phyloP scores from a whole-genome alignment of 352 stramenopile species.

The Halophytophthora batemanensis region DNA sequence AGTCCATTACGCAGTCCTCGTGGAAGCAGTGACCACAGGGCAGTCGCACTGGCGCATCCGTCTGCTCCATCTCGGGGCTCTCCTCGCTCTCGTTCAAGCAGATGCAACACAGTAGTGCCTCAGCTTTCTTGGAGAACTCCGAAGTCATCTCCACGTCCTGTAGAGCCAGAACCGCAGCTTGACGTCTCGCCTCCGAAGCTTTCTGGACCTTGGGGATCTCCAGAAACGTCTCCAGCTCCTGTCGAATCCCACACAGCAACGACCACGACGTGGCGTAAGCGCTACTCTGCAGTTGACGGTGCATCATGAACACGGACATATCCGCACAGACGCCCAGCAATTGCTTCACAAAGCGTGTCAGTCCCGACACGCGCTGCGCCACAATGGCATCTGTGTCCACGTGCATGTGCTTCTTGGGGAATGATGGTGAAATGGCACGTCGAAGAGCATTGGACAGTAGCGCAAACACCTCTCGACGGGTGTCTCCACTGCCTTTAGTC shows the following conservation, averaged over 20 bases:
- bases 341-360: slow-evolving; percentile 48
- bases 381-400: slow-evolving; percentile 38
- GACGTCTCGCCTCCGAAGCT: slow-evolving; percentile 34
- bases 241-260: slow-evolving; percentile 27
- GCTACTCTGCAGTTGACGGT: slow-evolving; percentile 16
- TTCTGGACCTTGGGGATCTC: slow-evolving; percentile 45
- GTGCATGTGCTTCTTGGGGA: slow-evolving; percentile 50
- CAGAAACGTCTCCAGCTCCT: slow-evolving; percentile 42
- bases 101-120: slow-evolving; percentile 37
- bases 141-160: slow-evolving; percentile 32
- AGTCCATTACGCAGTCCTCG: slow-evolving; percentile 69
- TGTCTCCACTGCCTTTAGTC: slow-evolving; percentile 9
- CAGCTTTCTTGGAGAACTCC: neutral
- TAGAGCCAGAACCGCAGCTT: slow-evolving; percentile 44
- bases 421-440: slow-evolving; percentile 34
- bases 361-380: slow-evolving; percentile 25
- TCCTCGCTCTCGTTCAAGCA: slow-evolving; percentile 35
- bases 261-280: slow-evolving; percentile 19
- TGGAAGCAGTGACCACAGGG: slow-evolving; percentile 61
- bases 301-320: slow-evolving; percentile 41
- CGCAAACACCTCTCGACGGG: slow-evolving; percentile 29
- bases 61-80: slow-evolving; percentile 19
- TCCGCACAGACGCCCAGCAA: slow-evolving; percentile 50
- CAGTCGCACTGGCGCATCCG: slow-evolving; percentile 32
- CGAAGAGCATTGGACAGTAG: slow-evolving; percentile 50